These are phyloP conservation scores for Tephrocybe sp. DNA, from an alignment of 768 basidiomycete species.

Conservation along the genomic window DNA sequence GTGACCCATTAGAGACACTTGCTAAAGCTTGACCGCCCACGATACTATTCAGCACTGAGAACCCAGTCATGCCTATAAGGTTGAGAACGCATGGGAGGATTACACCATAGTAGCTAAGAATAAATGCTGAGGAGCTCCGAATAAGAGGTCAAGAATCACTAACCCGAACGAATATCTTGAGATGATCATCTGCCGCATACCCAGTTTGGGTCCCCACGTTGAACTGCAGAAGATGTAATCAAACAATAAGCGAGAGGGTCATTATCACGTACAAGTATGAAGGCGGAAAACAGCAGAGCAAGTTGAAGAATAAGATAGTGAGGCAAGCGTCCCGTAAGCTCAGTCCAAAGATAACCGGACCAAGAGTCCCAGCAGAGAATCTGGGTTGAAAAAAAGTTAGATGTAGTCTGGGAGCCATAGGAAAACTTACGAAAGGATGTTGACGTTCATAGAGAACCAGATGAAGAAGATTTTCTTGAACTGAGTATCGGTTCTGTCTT, in stretches of 20 bases:
- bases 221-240: slow-evolving; percentile 24
- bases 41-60: slow-evolving; percentile 70
- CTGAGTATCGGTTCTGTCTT: slow-evolving; percentile 57
- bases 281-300: slow-evolving; percentile 55
- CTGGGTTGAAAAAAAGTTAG: slow-evolving; percentile 23
- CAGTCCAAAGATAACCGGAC: slow-evolving; percentile 57
- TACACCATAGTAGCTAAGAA: slow-evolving; percentile 57
- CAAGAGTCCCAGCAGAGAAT: slow-evolving; percentile 67
- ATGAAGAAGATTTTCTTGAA: slow-evolving; percentile 73
- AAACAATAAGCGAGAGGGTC: not conserved
- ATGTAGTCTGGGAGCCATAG: no score
- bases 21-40: slow-evolving; percentile 59
- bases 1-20: slow-evolving; percentile 35
- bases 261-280: slow-evolving; percentile 50
- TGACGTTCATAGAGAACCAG: slow-evolving; percentile 73
- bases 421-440: slow-evolving; percentile 52
- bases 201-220: slow-evolving; percentile 82
- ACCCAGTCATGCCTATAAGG: slow-evolving; percentile 61
- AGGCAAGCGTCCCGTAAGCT: slow-evolving; percentile 62
- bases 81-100: slow-evolving; percentile 62
- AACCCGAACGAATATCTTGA: slow-evolving; percentile 44
- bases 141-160: not conserved
- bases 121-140: not conserved
- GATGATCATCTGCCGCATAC: slow-evolving; percentile 84
- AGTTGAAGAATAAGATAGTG: slow-evolving; percentile 65